Evolutionary conservation across 73 alveolate genomes (phyloP).

Genomic region (Effrenium voratum): DNA sequence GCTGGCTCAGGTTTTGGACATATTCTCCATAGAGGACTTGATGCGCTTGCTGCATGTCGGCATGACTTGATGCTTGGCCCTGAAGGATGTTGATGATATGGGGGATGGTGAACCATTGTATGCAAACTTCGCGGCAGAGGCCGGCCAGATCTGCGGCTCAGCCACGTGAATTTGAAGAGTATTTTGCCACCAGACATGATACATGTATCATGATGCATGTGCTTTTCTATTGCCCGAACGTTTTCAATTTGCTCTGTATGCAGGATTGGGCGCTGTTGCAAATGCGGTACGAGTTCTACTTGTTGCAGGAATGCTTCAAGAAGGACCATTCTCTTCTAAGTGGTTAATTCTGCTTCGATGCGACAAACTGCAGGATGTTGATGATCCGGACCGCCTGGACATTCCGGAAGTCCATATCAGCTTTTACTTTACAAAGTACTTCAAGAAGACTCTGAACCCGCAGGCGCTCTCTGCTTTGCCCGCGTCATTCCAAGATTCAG

Average conservation of each 20-base stretch:
- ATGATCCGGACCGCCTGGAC: conserved; percentile 24
- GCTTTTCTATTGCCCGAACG: too few relatives aligned
- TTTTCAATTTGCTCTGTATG: too few relatives aligned
- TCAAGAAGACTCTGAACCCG: neutral
- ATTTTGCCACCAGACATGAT: too few relatives aligned
- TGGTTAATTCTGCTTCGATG: neutral
- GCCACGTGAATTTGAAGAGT: too few relatives aligned
- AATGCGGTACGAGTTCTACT: conserved; percentile 6
- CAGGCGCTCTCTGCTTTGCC: neutral
- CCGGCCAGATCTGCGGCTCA: neutral
- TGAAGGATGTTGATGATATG: conserved; percentile 11
- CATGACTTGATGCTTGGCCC: neutral
- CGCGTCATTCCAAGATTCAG: neutral
- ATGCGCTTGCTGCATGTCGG: neutral
- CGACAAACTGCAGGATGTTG: neutral
- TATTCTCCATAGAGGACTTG: conserved; percentile 22
- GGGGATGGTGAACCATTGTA: conserved; percentile 9
- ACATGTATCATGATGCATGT: too few relatives aligned
- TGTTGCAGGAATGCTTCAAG: conserved; percentile 22
- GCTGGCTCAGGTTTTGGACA: neutral
- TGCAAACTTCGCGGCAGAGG: conserved; percentile 25
- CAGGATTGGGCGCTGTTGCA: conserved; percentile 39
- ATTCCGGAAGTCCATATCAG: conserved; percentile 2
- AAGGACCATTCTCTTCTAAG: neutral
- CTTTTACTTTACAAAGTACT: conserved; percentile 20